Evolutionary conservation across 106 monocot species (phyloP), one percentile per base, ranked within the genome.

Genomic region (Posidonia australis): DNA sequence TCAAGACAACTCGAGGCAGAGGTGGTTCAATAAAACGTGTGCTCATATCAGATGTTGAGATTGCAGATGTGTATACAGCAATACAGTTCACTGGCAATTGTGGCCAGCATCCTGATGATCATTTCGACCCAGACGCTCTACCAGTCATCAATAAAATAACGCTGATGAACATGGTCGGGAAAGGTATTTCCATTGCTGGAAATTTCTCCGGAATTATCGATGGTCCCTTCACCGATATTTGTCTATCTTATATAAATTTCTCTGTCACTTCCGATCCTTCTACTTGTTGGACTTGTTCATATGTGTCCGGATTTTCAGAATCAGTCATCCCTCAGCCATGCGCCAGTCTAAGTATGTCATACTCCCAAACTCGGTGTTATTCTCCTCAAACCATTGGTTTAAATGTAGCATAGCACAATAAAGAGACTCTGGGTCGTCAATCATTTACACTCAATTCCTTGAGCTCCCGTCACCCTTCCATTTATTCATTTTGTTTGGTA

Each of bases 311-410:
- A 0, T 86, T 67, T 51, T 86, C 86, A 1, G 77, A 89, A 28
- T 72, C 66, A 7, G 89, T 93, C 19, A 66, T 46, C 56, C 93
- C 93, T 5, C 54, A 84, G 13, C 93, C 93, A 1, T 93, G 93
- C 64, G 30, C 81, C 13, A 72, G 79, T 1, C 78, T 92, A 17
- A 63, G 32, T 27, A 28, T 54, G 14, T 61, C 72, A 12, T 73
- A 76, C 69, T 81, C 85, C 48, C 78, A 88, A 5, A 12, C 21
- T 16, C 22, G 26, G 9, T 93, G 88, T 55, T 93, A 75, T 26
- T 78, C 88, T 14, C 62, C 82, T 19, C 24, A 44, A 28, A 55
- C 67, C 26, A 73, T 63, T 13, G 23, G 26, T 20, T 56, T 21
- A n/a, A n/a, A n/a, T n/a, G n/a, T n/a, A n/a, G n/a, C n/a, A n/a